These are phyloP conservation scores for Cercophora samala DNA, from an alignment of 495 filamentous ascomycete species.

Conservation along the genomic window DNA sequence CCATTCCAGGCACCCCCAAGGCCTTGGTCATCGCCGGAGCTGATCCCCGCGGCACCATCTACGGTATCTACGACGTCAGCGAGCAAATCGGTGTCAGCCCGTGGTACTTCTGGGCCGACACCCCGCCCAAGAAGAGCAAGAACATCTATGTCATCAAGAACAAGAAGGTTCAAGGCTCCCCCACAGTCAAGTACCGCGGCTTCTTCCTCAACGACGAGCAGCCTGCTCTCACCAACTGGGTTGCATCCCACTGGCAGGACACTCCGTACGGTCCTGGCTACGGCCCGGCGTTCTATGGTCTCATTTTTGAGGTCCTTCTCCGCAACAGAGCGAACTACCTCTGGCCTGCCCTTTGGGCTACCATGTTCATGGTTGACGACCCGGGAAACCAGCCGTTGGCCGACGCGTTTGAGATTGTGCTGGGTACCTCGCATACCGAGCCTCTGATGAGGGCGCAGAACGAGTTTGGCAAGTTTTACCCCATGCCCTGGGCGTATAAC, in stretches of 20 bases:
- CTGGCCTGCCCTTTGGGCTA: slow-evolving; percentile 70
- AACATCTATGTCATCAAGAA: slow-evolving; percentile 54
- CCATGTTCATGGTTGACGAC: slow-evolving; percentile 70
- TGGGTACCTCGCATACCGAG: slow-evolving; percentile 71
- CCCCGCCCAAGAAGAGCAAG: slow-evolving; percentile 51
- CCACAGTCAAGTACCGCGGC: slow-evolving; percentile 70
- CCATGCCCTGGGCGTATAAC: slow-evolving; percentile 61
- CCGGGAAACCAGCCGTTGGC: slow-evolving; percentile 62
- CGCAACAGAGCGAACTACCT: slow-evolving; percentile 69
- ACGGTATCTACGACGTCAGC: slow-evolving; percentile 68
- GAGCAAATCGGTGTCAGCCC: slow-evolving; percentile 76
- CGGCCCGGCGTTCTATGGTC: slow-evolving; percentile 61
- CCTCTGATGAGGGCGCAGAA: slow-evolving; percentile 70
- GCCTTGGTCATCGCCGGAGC: slow-evolving; percentile 68
- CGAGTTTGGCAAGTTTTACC: slow-evolving; percentile 60
- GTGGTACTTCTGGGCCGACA: slow-evolving; percentile 76
- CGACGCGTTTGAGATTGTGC: slow-evolving; percentile 68
- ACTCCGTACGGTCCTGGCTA: slow-evolving; percentile 57
- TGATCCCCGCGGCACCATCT: slow-evolving; percentile 68
- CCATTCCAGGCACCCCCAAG: slow-evolving; percentile 53
- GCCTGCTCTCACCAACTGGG: slow-evolving; percentile 67
- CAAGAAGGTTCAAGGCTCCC: slow-evolving; percentile 56
- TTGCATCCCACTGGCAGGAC: slow-evolving; percentile 45
- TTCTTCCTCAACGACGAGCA: slow-evolving; percentile 80
- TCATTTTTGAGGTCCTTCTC: slow-evolving; percentile 69